phyloP scores from a whole-genome alignment of 352 stramenopile genomes.

The Phytophthora crassamura region DNA sequence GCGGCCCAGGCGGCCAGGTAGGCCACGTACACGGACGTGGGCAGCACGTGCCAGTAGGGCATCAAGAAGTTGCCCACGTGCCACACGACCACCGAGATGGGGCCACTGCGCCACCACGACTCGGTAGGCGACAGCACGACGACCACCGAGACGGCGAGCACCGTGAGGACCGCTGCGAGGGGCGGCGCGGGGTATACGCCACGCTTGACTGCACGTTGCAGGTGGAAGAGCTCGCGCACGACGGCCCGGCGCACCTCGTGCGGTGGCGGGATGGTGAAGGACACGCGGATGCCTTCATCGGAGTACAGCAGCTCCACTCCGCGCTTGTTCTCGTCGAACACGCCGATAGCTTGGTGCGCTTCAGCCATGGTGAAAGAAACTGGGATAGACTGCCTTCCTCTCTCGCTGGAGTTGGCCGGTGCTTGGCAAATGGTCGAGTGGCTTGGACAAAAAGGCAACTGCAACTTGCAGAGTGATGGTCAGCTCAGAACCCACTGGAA shows the following conservation, averaged over 20 bases:
- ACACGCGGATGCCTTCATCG: constrained; percentile 83
- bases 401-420: background rate
- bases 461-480: constrained; percentile 28
- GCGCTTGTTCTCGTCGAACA: constrained; percentile 89
- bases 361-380: constrained; percentile 67
- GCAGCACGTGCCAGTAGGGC: constrained; percentile 68
- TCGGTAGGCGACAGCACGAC: constrained; percentile 66
- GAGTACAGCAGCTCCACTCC: constrained; percentile 88
- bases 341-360: constrained; percentile 84
- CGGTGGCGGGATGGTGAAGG: constrained; percentile 85
- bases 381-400: constrained; percentile 2
- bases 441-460: constrained; percentile 21
- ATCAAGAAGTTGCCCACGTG: constrained; percentile 81
- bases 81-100: constrained; percentile 81
- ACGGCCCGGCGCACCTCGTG: constrained; percentile 72
- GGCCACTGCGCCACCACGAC: constrained; percentile 87
- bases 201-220: constrained; percentile 71
- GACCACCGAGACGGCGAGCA: constrained; percentile 68
- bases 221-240: constrained; percentile 73
- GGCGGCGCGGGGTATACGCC: constrained; percentile 84
- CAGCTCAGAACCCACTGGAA: constrained; percentile 4
- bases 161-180: constrained; percentile 58
- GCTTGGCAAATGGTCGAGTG: constrained; percentile 25
- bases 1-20: constrained; percentile 86
- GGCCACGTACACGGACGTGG: constrained; percentile 78